Evolutionary conservation across 208 protist genomes (phyloP), one percentile per base, ranked within the genome.

Genomic region (Endotrypanum monterogeii): DNA sequence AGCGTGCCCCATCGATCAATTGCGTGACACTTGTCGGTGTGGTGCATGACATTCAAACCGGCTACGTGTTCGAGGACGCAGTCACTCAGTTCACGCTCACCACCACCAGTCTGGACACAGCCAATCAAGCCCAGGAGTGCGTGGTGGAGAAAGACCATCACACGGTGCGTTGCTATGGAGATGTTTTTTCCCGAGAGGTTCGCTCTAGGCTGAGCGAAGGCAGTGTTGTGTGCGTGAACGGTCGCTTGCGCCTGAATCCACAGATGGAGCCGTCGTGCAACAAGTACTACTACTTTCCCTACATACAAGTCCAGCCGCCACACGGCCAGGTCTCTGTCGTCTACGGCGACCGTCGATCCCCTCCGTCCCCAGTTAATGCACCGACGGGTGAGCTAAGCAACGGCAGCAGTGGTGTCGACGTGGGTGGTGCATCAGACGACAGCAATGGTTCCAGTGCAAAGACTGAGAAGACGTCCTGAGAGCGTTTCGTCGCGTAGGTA

Each of bases 201-300:
- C 85, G 87, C 39, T 62, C 63, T 32, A 90, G 86, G 69, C 60
- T 97, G 46, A 90, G 83, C 77, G 93, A 97, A 76, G 93, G 93
- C 37, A 91, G 82, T 73, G 90, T 97, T 0, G 89, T 97, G 6
- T 95, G 91, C 72, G 93, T 96, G 18, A 96, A 88, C 66, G 93
- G 93, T 25, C 80, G 93, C 8, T 86, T 97, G 63, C 88, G 93
- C 46, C 80, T 97, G 44, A 97, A 94, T 74, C 93, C 93, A 23
- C 93, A 97, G 83, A 79, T 95, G 74, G 93, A 97, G 79, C 85
- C 93, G 39, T 84, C 88, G 54, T 89, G 84, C 77, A 93, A 90
- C 65, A 95, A 94, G 82, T 93, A 96, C 80, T 96, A 94, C 83
- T 97, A 97, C 86, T 97, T 96, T 74, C 93, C 93, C 5, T 97